phyloP scores from a whole-genome alignment of 257 asterid genomes.

The Primulina tabacum region DNA sequence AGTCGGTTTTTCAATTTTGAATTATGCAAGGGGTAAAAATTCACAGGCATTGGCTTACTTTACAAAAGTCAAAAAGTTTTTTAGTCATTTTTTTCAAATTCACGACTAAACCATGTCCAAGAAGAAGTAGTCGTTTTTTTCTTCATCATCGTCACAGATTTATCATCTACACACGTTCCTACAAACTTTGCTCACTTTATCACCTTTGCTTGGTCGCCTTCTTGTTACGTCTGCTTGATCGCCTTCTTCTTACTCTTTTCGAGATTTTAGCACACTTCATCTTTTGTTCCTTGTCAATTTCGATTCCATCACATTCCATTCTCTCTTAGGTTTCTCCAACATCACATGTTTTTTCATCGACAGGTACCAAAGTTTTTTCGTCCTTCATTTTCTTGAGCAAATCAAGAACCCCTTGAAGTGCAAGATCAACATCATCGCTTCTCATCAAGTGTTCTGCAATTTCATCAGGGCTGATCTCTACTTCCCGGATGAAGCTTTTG shows the following conservation, averaged over 20 bases:
- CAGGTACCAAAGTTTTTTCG: constrained; percentile 12
- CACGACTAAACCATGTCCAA: background rate
- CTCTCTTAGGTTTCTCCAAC: background rate
- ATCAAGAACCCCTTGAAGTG: constrained; percentile 54
- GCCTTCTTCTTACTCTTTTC: constrained; percentile 8
- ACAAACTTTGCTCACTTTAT: background rate
- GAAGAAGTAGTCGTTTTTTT: background rate
- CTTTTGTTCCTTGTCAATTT: constrained; percentile 20
- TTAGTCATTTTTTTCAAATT: no score
- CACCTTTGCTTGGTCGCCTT: constrained; percentile 3
- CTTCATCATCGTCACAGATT: constrained; percentile 9
- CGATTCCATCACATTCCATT: background rate
- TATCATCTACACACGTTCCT: background rate
- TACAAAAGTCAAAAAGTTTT: no score
- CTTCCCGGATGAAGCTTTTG: constrained; percentile 39
- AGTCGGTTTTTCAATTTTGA: no score
- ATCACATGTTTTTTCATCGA: background rate
- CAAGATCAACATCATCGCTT: constrained; percentile 51
- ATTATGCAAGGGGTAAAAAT: no score
- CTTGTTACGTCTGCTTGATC: constrained; percentile 8
- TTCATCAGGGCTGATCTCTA: constrained; percentile 62
- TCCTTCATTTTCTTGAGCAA: constrained; percentile 43
- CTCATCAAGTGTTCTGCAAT: constrained; percentile 82
- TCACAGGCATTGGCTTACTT: no score
- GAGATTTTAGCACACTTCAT: constrained; percentile 19